Percentiles rank a stretch among this genome's conserved stretches.
These are phyloP conservation scores for Botryotinia convoluta DNA, from an alignment of 2,329 filamentous ascomycete species.

Conservation along the genomic window DNA sequence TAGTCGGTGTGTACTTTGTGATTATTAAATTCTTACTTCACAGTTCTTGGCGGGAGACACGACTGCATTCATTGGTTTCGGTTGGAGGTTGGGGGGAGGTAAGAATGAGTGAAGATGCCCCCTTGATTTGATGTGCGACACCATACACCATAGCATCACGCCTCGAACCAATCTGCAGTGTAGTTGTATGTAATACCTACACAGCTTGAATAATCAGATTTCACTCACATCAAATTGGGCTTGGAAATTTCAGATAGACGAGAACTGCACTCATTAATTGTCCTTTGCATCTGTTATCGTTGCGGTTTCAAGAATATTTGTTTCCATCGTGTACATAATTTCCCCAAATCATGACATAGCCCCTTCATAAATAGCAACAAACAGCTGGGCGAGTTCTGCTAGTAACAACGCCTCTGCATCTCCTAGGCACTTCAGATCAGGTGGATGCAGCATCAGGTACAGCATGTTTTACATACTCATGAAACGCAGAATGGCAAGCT, in stretches of 20 bases:
- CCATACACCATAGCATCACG: background rate
- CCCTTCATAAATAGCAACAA: conserved; percentile 20
- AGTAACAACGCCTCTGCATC: conserved; percentile 4
- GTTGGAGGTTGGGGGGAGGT: background rate
- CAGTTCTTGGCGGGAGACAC: background rate
- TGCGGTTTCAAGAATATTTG: background rate
- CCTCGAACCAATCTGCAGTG: background rate
- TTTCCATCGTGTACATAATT: conserved; percentile 1
- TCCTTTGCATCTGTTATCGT: background rate
- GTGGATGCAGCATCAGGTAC: conserved; percentile 12
- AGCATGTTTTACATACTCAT: conserved; percentile 19
- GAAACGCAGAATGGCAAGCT: conserved; percentile 7
- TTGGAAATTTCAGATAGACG: background rate
- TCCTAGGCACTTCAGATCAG: conserved; percentile 5
- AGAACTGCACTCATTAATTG: background rate
- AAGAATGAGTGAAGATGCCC: background rate
- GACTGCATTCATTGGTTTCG: background rate
- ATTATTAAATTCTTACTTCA: conserved; percentile 5
- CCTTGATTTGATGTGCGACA: conserved; percentile 1
- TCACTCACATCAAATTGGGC: background rate
- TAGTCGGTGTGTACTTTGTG: background rate
- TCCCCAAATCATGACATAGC: conserved; percentile 13
- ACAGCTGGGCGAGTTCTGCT: background rate
- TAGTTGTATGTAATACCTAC: background rate
- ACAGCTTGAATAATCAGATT: background rate